Base-by-base conservation (phyloP, 1,284 basidiomycete species). In the Ceratobasidium sp. region DNA sequence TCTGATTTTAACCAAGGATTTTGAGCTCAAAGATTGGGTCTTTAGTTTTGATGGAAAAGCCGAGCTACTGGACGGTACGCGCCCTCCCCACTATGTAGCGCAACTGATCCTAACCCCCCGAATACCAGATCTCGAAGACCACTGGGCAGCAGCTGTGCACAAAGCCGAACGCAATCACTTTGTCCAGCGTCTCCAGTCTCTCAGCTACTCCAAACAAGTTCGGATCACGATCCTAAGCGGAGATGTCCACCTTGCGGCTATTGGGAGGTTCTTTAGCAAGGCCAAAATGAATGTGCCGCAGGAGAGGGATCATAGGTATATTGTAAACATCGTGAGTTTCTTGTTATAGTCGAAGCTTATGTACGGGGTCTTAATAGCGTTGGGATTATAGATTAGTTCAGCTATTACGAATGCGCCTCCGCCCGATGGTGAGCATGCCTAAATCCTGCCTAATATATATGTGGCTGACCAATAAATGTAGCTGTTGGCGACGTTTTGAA, bases 131-230 rank as follows among this genome's bases (percentile, higher is more conserved):
- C 82, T 82, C 16, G 83, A 83, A 46, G 83, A 84, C 75, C 83
- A 84, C 80, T 84, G 83, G 77, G 74, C 77, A 50, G 77, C 77
- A 23, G 82, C 79, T 27, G 81, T 81, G 3, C 87, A 88, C 81
- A 87, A 87, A 80, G 80, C 81, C 30, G 87, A 88, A 78, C 83
- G 87, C 33, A 88, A 88, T 79, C 82, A 82, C 79, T 82, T 88
- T 41, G 81, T 88, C 14, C 81, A 83, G 70, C 81, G 84, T 16
- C 81, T 82, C 57, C 83, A 84, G 79, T 71, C 81, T 20, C 79
- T 84, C 38, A 82, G 83, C 0, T 50, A 80, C 33, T 73, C 80
- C 30, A 82, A 82, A 69, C 79, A 82, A 30, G 54, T 85, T 8
- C 83, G 85, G 18, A 80, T 86, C n/a, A 82, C 83, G 8, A 85